These are phyloP conservation scores for Nyssa sinensis DNA, from an alignment of 148 eudicot genomes.

Conservation along the genomic window DNA sequence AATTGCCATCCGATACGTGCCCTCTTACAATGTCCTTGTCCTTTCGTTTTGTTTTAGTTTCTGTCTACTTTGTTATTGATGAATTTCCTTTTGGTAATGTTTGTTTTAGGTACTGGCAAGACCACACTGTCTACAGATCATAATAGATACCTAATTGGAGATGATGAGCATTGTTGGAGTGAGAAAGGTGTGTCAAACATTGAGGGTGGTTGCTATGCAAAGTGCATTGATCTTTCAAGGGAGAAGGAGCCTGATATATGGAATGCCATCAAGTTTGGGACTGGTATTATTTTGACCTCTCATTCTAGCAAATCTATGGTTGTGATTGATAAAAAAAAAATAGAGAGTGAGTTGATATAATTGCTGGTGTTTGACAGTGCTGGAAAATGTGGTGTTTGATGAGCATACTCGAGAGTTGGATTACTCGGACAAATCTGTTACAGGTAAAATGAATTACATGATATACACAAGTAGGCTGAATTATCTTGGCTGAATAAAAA, in stretches of 20 bases:
- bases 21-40: not conserved
- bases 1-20: not conserved
- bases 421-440: slow-evolving; percentile 70
- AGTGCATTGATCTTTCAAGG: slow-evolving; percentile 45
- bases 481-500: no score
- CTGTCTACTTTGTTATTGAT: not conserved
- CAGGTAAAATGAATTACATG: slow-evolving; percentile 44
- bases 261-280: slow-evolving; percentile 55
- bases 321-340: no score
- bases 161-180: slow-evolving; percentile 61
- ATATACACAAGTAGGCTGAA: not conserved
- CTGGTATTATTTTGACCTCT: slow-evolving; percentile 22
- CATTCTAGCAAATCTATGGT: not conserved
- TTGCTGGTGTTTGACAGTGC: slow-evolving; percentile 33
- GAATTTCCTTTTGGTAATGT: not conserved
- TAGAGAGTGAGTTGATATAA: no score
- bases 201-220: slow-evolving; percentile 56
- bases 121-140: slow-evolving; percentile 51
- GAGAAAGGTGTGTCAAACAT: slow-evolving; percentile 55
- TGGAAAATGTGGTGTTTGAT: slow-evolving; percentile 84
- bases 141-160: slow-evolving; percentile 51
- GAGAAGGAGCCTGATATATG: slow-evolving; percentile 62
- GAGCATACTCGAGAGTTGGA: slow-evolving; percentile 85
- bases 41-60: not conserved
- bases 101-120: slow-evolving; percentile 44